phyloP scores from a whole-genome alignment of 2,329 filamentous ascomycete species.

The Scedosporium apiospermum region DNA sequence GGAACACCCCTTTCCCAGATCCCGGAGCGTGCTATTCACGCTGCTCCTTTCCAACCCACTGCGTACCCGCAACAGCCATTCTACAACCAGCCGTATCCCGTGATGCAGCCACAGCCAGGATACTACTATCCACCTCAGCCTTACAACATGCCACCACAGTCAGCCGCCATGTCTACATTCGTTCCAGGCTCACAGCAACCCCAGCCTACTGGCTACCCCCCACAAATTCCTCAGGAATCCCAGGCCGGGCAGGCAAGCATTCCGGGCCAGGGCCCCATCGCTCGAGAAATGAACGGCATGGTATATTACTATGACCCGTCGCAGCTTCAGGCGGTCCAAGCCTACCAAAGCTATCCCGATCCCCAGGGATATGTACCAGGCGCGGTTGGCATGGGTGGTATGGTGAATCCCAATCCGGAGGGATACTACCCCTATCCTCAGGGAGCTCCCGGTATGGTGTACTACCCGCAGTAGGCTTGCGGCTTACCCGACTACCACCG shows the following conservation, averaged over 20 bases:
- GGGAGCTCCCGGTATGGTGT: slow-evolving; percentile 44
- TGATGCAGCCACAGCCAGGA: slow-evolving; percentile 31
- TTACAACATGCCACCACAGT: slow-evolving; percentile 18
- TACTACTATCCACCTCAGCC: slow-evolving; percentile 38
- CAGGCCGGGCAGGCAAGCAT: slow-evolving; percentile 19
- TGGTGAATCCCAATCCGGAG: slow-evolving; percentile 63
- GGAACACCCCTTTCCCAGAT: slow-evolving; percentile 85
- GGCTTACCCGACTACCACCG: slow-evolving; percentile 6
- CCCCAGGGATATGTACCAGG: slow-evolving; percentile 45
- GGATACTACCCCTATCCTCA: slow-evolving; percentile 60
- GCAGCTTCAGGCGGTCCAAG: slow-evolving; percentile 50
- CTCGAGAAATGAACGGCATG: slow-evolving; percentile 90
- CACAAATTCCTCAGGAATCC: slow-evolving; percentile 2
- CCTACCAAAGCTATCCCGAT: slow-evolving; percentile 36
- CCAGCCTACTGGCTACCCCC: slow-evolving; percentile 6
- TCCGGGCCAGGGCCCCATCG: slow-evolving; percentile 43
- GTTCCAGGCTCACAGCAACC: slow-evolving; percentile 38
- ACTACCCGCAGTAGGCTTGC: slow-evolving; percentile 47
- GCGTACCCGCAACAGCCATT: slow-evolving; percentile 53
- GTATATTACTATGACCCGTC: slow-evolving; percentile 86
- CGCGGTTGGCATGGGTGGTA: slow-evolving; percentile 64
- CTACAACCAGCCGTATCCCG: slow-evolving; percentile 55
- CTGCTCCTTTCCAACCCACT: slow-evolving; percentile 77
- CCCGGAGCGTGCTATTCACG: slow-evolving; percentile 84
- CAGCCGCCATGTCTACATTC: slow-evolving; percentile 43